phyloP scores from a whole-genome alignment of 495 filamentous ascomycete genomes.

The Hyaloscypha bicolor region DNA sequence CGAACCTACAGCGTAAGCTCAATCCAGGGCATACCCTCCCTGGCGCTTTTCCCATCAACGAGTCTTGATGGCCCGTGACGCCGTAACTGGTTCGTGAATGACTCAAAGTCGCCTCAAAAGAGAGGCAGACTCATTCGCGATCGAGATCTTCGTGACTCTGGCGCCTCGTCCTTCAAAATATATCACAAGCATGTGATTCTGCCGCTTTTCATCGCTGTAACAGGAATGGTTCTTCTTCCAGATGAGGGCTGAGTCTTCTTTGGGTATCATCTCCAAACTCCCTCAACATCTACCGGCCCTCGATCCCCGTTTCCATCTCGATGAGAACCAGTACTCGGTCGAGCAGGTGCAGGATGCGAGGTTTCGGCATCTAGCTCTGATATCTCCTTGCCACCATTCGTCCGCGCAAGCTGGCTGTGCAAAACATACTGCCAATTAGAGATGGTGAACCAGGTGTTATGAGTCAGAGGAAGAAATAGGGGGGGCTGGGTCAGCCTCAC shows the following conservation, averaged over 20 bases:
- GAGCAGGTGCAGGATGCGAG: background rate
- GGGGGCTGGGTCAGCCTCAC: slow-evolving; percentile 6
- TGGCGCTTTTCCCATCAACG: background rate
- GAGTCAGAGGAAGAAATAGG: background rate
- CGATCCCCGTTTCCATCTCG: background rate
- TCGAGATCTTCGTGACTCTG: background rate
- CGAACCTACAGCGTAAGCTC: background rate
- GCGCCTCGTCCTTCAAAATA: background rate
- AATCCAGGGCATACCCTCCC: background rate
- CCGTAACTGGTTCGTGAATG: background rate
- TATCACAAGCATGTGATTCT: background rate
- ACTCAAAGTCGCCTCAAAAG: background rate
- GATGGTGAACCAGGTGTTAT: background rate
- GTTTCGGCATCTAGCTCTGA: background rate
- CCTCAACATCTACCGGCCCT: background rate
- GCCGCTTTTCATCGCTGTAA: background rate
- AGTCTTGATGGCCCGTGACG: background rate
- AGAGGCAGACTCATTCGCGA: background rate
- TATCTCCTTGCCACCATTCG: background rate
- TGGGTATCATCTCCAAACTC: background rate
- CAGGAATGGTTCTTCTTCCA: background rate
- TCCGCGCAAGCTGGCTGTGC: background rate
- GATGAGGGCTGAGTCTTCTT: background rate
- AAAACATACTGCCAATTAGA: slow-evolving; percentile 2
- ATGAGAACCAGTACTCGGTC: background rate